These are phyloP conservation scores for Kurtzmaniella cleridarum DNA, from an alignment of 805 yeast species.

Conservation along the genomic window DNA sequence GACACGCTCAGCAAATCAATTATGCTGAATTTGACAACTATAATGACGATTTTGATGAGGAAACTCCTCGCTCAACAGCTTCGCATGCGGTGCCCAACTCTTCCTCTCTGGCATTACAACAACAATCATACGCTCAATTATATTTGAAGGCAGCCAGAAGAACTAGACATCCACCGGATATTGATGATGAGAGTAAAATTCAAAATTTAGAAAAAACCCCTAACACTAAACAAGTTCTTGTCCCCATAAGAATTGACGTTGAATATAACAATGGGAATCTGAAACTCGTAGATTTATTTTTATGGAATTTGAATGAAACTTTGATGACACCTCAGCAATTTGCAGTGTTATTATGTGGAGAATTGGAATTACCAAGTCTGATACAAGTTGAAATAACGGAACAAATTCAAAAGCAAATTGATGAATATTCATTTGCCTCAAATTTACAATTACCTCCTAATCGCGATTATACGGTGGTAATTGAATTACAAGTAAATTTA, in stretches of 20 bases:
- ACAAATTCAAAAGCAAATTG: constrained; percentile 75
- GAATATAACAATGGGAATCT: constrained; percentile 50
- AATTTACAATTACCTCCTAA: constrained; percentile 56
- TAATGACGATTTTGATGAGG: constrained; percentile 41
- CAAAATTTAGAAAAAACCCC: constrained; percentile 13
- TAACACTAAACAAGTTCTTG: constrained; percentile 26
- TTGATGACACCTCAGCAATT: constrained; percentile 67
- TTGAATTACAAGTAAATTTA: constrained; percentile 75
- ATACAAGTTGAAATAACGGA: constrained; percentile 60
- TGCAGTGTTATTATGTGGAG: constrained; percentile 74
- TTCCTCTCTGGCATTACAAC: constrained; percentile 1
- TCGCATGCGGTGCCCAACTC: constrained; percentile 12
- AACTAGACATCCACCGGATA: constrained; percentile 1
- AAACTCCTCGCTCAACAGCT: constrained; percentile 13
- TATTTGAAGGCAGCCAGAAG: constrained; percentile 7
- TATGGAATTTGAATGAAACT: constrained; percentile 69
- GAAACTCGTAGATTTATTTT: constrained; percentile 55
- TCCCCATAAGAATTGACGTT: constrained; percentile 63
- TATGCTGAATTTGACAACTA: constrained; percentile 77
- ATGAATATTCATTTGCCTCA: constrained; percentile 63
- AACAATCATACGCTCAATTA: constrained; percentile 7
- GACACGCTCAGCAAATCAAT: constrained; percentile 65
- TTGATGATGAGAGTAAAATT: constrained; percentile 3
- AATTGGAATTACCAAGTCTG: constrained; percentile 70
- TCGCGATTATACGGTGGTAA: constrained; percentile 64